These are phyloP conservation scores for Mycogone perniciosa DNA, from an alignment of 2,329 filamentous ascomycete species.

Conservation along the genomic window DNA sequence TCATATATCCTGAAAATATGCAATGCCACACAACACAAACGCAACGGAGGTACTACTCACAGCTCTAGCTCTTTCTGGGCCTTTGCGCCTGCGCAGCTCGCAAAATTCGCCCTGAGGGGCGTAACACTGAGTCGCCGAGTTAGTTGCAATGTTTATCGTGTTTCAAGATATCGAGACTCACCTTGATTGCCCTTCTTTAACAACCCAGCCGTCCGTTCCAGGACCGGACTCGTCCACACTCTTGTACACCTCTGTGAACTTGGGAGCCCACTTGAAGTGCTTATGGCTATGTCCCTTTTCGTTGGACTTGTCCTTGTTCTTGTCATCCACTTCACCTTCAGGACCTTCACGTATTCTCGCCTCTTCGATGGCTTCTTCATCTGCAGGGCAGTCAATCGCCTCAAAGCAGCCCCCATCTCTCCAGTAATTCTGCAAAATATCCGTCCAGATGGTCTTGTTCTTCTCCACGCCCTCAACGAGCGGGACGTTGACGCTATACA, in stretches of 20 bases:
- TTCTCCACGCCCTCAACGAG: slow-evolving; percentile 67
- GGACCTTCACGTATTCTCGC: slow-evolving; percentile 63
- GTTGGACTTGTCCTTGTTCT: slow-evolving; percentile 20
- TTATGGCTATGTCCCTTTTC: slow-evolving; percentile 60
- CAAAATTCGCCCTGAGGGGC: slow-evolving; percentile 87
- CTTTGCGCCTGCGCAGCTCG: slow-evolving; percentile 60
- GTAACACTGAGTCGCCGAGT: slow-evolving; percentile 58
- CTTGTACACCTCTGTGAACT: slow-evolving; percentile 78
- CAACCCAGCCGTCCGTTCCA: slow-evolving; percentile 89
- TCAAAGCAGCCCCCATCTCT: slow-evolving; percentile 76
- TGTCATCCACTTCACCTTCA: slow-evolving; percentile 39
- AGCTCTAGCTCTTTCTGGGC: slow-evolving; percentile 69
- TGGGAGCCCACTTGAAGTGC: slow-evolving; percentile 92
- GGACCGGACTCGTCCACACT: slow-evolving; percentile 74
- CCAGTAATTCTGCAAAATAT: slow-evolving; percentile 91
- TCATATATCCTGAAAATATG: slow-evolving; percentile 8
- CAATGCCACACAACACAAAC: slow-evolving; percentile 18
- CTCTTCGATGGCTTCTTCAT: slow-evolving; percentile 59
- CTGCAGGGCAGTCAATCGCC: slow-evolving; percentile 62
- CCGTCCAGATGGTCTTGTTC: slow-evolving; percentile 72
- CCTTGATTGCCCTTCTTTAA: slow-evolving; percentile 83
- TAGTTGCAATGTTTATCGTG: too few relatives aligned
- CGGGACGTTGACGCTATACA: slow-evolving; percentile 92
- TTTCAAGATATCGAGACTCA: slow-evolving; percentile 31
- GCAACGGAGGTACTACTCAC: slow-evolving; percentile 53